Conservation (phyloP, 805 yeast species). For the Saccharomycopsis olivae region DNA sequence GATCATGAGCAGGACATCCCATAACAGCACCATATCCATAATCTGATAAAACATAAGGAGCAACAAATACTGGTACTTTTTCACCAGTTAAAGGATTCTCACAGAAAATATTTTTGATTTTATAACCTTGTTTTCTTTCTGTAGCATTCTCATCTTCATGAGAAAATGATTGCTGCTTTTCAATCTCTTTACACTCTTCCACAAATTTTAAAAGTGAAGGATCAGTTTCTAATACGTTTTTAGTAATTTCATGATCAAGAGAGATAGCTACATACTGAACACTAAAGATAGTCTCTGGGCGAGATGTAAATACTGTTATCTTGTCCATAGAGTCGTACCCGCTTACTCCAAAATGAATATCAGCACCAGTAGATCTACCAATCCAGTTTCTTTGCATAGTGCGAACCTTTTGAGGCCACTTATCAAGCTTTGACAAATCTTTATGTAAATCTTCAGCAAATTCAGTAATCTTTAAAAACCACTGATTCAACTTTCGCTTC, state of each 20-base stretch:
- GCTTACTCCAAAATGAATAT: conserved; percentile 39
- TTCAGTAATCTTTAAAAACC: conserved; percentile 88
- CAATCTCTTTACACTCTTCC: conserved; percentile 24
- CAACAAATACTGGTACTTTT: conserved; percentile 64
- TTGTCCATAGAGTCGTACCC: conserved; percentile 20
- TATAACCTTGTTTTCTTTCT: conserved; percentile 45
- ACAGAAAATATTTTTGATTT: conserved; percentile 33
- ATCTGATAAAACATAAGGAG: conserved; percentile 77
- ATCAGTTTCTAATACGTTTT: conserved; percentile 29
- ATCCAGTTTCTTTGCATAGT: conserved; percentile 93
- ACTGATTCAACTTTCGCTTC: conserved; percentile 69
- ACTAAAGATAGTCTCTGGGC: conserved; percentile 80
- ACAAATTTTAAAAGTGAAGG: conserved; percentile 37
- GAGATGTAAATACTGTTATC: conserved; percentile 65
- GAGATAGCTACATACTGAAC: conserved; percentile 80
- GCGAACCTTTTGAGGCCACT: conserved; percentile 87
- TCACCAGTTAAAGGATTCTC: conserved; percentile 46
- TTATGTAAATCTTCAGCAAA: conserved; percentile 57
- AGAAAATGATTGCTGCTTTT: conserved; percentile 8
- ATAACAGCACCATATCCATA: conserved; percentile 94
- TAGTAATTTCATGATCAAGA: conserved; percentile 53
- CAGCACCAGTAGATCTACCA: conserved; percentile 77
- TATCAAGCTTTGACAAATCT: conserved; percentile 49
- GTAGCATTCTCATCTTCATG: neutral
- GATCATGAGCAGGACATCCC: conserved; percentile 97